phyloP scores from a whole-genome alignment of 2,329 filamentous ascomycete genomes.

The Ascochyta pisi region DNA sequence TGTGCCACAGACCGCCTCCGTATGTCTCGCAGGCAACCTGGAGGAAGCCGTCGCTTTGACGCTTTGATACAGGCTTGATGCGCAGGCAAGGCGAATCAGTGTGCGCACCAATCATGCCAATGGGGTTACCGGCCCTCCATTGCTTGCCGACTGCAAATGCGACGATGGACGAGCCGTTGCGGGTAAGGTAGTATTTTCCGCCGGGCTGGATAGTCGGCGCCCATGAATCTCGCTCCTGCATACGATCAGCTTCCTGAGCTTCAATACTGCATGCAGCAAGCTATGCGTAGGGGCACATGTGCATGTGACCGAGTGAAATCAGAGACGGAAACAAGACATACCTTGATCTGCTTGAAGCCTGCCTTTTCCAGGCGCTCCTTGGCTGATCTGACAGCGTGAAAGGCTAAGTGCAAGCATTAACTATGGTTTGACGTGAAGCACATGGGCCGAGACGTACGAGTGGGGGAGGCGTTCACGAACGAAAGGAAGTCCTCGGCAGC shows the following conservation, averaged over 20 bases:
- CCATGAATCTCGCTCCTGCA: conserved; percentile 88
- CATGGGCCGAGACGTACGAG: conserved; percentile 67
- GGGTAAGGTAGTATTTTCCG: conserved; percentile 95
- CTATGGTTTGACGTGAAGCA: background rate
- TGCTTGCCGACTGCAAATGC: conserved; percentile 89
- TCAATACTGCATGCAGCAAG: background rate
- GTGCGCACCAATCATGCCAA: conserved; percentile 92
- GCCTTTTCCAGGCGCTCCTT: conserved; percentile 78
- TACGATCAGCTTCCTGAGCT: background rate
- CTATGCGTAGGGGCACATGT: background rate
- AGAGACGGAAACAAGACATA: conserved; percentile 33
- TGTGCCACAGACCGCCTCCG: conserved; percentile 96
- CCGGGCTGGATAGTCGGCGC: conserved; percentile 78
- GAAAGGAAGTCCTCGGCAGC: conserved; percentile 82
- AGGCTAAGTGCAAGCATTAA: conserved; percentile 65
- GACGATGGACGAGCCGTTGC: conserved; percentile 89
- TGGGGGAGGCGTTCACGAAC: conserved; percentile 94
- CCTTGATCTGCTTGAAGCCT: conserved; percentile 84
- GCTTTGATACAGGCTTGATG: conserved; percentile 93
- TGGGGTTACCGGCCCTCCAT: conserved; percentile 90
- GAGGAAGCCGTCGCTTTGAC: conserved; percentile 82
- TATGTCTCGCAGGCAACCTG: conserved; percentile 98
- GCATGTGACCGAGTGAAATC: background rate
- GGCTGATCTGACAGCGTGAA: conserved; percentile 87
- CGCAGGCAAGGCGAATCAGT: conserved; percentile 93